Conservation (phyloP, 2,329 filamentous ascomycete genomes). For the Paraphoma chrysanthemicola region DNA sequence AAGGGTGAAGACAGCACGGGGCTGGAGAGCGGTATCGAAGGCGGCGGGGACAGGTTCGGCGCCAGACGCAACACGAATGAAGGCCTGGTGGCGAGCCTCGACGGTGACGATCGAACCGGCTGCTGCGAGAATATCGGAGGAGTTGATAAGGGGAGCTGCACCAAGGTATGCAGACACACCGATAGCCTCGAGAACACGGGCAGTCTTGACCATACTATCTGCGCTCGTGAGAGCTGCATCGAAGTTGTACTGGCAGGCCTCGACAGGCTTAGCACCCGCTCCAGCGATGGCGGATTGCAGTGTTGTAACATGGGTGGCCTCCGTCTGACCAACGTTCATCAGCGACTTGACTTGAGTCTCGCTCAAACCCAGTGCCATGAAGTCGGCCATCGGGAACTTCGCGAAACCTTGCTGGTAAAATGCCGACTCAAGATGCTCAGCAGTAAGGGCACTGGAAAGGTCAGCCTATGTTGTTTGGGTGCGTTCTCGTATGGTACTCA, state of each 20-base stretch:
- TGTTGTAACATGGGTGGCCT: slow-evolving; percentile 67
- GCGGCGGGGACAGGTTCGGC: slow-evolving; percentile 69
- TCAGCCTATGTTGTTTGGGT: slow-evolving; percentile 35
- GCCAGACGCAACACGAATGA: slow-evolving; percentile 68
- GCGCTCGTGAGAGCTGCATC: slow-evolving; percentile 65
- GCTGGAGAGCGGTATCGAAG: slow-evolving; percentile 73
- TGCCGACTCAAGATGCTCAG: slow-evolving; percentile 75
- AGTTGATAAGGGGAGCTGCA: slow-evolving; percentile 69
- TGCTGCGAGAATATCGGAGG: slow-evolving; percentile 66
- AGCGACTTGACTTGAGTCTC: slow-evolving; percentile 65
- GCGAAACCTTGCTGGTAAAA: slow-evolving; percentile 77
- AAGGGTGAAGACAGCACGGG: slow-evolving; percentile 74
- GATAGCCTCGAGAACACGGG: slow-evolving; percentile 73
- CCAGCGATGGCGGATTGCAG: slow-evolving; percentile 67
- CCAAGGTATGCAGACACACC: slow-evolving; percentile 77
- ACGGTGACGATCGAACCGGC: slow-evolving; percentile 76
- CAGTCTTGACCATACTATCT: slow-evolving; percentile 71
- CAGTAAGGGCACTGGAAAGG: slow-evolving; percentile 68
- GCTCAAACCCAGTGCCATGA: slow-evolving; percentile 67
- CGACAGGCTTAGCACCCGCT: slow-evolving; percentile 69
- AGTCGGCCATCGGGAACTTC: slow-evolving; percentile 70
- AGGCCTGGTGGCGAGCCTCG: slow-evolving; percentile 76
- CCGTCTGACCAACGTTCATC: slow-evolving; percentile 67
- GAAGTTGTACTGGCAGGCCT: slow-evolving; percentile 76
- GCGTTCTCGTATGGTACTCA: slow-evolving; percentile 40